Evolutionary conservation across 2,329 filamentous ascomycete genomes (phyloP), one percentile per base, ranked within the genome.

Genomic region (Huntiella omanensis): DNA sequence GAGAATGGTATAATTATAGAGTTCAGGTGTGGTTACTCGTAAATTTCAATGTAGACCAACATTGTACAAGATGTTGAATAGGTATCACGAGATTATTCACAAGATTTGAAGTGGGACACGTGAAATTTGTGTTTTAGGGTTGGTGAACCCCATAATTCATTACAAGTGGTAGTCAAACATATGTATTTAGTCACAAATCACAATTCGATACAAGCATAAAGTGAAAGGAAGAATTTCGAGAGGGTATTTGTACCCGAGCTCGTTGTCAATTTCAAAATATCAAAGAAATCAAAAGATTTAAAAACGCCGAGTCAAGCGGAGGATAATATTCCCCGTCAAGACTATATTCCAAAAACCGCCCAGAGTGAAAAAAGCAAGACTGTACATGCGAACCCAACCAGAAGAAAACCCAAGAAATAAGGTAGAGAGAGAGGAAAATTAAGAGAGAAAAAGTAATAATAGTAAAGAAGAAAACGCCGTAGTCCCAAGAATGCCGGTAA

Each of bases 291-390:
- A 28, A 28, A 28, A 28, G 16, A 12, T 40, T 19, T 38, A 40
- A 17, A 40, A 17, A 34, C 19, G 37, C 12, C 41, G 36, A 46
- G 37, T n/a, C 10, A 35, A 19, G 33, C 34, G 38, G 34, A 40
- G 32, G 33, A 47, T 33, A 33, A 17, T 37, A 40, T 43, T 43
- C 38, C 38, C 39, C 41, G 41, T 42, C 33, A 28, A 28, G 22
- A 28, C 22, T 28, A 28, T 28, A 28, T 28, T 28, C 22, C 22
- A 28, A 28, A 28, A 28, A 1, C 22, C 22, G 2, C 5, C 22
- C 22, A 48, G n/a, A 42, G 28, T 38, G 43, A 17, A 17, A 40
- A 45, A 43, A 49, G 48, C 48, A 49, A 46, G 48, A 49, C 43
- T 49, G 43, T 41, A 49, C 48, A 49, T 49, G 48, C 43, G 28